Evolutionary conservation across 1,284 basidiomycete genomes (phyloP).

Genomic region (Boletellus deceptivus): DNA sequence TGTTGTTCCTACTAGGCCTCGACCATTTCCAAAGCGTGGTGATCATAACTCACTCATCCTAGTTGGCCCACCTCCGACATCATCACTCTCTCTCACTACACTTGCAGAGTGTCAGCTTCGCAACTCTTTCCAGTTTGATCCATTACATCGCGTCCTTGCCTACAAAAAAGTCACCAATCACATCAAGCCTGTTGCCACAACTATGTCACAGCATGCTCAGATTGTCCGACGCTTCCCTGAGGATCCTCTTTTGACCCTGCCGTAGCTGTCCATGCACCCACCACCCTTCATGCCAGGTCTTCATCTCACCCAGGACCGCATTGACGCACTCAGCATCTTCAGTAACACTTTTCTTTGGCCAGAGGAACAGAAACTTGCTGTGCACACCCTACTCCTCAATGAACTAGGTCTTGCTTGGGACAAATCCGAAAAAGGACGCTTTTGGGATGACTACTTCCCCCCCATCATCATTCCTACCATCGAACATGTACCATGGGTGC

Average conservation of each 20-base stretch:
- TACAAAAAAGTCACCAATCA: too few species aligned
- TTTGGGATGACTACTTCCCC: too few species aligned
- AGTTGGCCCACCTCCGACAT: not conserved
- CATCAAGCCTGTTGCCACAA: constrained; percentile 23
- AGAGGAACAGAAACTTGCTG: constrained; percentile 16
- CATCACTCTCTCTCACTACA: not conserved
- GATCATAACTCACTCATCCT: not conserved
- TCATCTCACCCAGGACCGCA: not conserved
- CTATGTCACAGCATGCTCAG: not conserved
- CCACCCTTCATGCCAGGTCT: not conserved
- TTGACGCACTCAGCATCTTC: constrained; percentile 9
- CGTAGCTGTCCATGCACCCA: not conserved
- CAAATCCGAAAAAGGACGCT: too few species aligned
- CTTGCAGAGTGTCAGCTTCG: not conserved
- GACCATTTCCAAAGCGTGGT: not conserved
- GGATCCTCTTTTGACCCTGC: not conserved
- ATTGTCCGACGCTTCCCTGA: not conserved
- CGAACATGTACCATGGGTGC: too few species aligned
- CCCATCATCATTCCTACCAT: too few species aligned
- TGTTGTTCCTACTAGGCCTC: not conserved
- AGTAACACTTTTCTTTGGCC: constrained; percentile 13
- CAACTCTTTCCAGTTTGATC: constrained; percentile 22
- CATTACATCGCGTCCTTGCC: not conserved
- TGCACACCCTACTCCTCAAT: too few species aligned
- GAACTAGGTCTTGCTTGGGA: too few species aligned